Evolutionary conservation across 176 grass and related monocot genomes (phyloP).

Genomic region (Eleusine indica): DNA sequence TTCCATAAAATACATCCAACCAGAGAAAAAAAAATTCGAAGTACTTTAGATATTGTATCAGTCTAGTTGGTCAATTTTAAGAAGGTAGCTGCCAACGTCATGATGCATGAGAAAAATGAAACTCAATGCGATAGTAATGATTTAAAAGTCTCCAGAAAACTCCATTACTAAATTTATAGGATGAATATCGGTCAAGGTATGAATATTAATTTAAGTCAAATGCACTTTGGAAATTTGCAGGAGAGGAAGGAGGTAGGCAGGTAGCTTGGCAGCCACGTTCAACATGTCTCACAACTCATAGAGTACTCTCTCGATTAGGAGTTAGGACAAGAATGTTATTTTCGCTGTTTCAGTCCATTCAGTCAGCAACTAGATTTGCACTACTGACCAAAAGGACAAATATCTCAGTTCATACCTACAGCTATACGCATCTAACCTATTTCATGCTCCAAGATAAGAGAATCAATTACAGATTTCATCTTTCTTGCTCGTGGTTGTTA

Average conservation of each 20-base stretch:
- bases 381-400: neutral
- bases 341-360: neutral
- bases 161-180: neutral
- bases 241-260: neutral
- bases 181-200: neutral
- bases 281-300: neutral
- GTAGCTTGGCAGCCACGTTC: slow-evolving; percentile 21
- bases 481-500: neutral
- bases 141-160: neutral
- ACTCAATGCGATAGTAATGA: neutral
- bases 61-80: neutral
- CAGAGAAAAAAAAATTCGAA: neutral
- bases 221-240: neutral
- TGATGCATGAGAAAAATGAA: neutral
- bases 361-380: neutral
- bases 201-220: slow-evolving; percentile 14
- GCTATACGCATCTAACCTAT: neutral
- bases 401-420: neutral
- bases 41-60: neutral
- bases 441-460: neutral
- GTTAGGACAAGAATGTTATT: slow-evolving; percentile 30
- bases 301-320: neutral
- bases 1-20: neutral
- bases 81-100: neutral
- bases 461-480: neutral